phyloP scores from a whole-genome alignment of 306 rosid genomes.

The Ammopiptanthus mongolicus region DNA sequence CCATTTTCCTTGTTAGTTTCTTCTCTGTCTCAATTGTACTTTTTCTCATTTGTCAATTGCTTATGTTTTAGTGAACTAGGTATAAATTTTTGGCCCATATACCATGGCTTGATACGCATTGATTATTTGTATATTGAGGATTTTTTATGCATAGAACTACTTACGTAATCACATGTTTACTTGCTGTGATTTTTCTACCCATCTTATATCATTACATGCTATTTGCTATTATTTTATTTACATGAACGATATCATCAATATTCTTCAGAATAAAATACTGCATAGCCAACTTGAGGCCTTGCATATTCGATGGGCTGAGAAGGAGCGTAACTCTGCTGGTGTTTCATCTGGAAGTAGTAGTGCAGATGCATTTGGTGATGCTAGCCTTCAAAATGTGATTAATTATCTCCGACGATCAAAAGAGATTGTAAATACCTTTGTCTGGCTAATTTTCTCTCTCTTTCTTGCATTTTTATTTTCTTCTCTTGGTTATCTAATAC shows the following conservation, averaged over 20 bases:
- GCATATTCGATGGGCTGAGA: constrained; percentile 88
- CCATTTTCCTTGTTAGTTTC: background rate
- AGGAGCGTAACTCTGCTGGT: constrained; percentile 69
- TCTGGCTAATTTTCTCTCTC: background rate
- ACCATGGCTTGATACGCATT: background rate
- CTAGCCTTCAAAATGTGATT: constrained; percentile 71
- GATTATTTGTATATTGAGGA: background rate
- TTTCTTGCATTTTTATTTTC: background rate
- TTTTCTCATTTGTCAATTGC: background rate
- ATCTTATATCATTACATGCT: background rate
- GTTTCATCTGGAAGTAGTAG: constrained; percentile 44
- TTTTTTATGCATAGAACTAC: background rate
- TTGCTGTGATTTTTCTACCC: background rate
- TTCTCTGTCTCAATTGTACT: background rate
- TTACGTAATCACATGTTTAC: background rate
- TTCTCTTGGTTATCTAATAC: constrained; percentile 1
- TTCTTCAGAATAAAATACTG: constrained; percentile 77
- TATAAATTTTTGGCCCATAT: background rate
- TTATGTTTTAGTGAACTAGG: background rate
- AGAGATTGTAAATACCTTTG: constrained; percentile 66
- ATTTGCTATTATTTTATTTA: background rate
- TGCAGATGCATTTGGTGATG: constrained; percentile 42
- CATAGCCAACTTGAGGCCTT: constrained; percentile 84
- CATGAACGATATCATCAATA: background rate
- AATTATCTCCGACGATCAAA: constrained; percentile 82